Evolutionary conservation across 2,329 filamentous ascomycete genomes (phyloP), one percentile per base, ranked within the genome.

Genomic region (Aspergillus amoenus): DNA sequence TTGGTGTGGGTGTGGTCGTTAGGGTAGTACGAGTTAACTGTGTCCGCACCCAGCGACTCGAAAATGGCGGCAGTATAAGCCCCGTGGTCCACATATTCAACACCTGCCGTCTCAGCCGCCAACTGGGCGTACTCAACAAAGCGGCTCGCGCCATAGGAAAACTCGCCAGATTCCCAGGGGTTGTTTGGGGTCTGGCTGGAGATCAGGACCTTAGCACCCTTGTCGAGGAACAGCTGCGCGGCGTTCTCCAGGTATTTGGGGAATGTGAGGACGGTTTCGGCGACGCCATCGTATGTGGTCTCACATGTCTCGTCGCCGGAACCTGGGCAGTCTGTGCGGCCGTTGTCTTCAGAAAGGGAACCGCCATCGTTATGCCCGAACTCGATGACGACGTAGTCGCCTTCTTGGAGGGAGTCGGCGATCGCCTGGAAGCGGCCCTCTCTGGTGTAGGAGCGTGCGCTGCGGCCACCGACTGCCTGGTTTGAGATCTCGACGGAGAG

Each of bases 341-440:
- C 82, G 63, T 88, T 88, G 69, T 89, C 87, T 12, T 71, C 71
- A 2, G 68, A 73, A 2, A 85, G 74, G 0, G 80, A 80, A 2
- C 86, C 85, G 21, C 86, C 87, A 63, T 90, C 88, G 64, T 90
- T 90, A 76, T 90, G 87, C 0, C 88, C 87, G 65, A 90, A 88
- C 65, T 89, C 87, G 52, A 90, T 88, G 52, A 89, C 77, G 1
- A 89, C 86, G 70, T 84, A 86, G 70, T 90, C 87, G 32, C 84
- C 85, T 1, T 77, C 55, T 66, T 81, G 63, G 22, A 89, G 76
- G 2, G 77, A 66, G 32, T 78, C 72, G 46, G 82, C 80, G 52
- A 90, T 81, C 0, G 77, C 78, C 15, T 79, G 71, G 74, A 90
- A 90, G 13, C 84, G 84, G 8, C 83, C 84, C 73, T 90, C 87